Conservation (phyloP, 2,329 filamentous ascomycete species). For the Penicillium sp. region DNA sequence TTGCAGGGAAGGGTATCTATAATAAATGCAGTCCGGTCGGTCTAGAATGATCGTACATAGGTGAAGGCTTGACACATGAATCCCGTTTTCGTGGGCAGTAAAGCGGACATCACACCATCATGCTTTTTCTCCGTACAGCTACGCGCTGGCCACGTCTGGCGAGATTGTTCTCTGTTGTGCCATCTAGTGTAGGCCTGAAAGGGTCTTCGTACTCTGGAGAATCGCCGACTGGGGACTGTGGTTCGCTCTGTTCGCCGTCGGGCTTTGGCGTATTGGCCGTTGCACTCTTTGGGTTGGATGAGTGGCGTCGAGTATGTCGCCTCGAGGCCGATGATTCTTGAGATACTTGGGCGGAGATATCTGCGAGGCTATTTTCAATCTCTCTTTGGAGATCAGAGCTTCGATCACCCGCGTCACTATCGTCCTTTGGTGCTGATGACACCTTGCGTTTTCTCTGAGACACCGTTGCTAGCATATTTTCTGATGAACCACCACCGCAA, state of each 20-base stretch:
- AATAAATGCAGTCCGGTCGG: slow-evolving; percentile 15
- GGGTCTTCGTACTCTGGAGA: slow-evolving; percentile 17
- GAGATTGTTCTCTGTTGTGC: background rate
- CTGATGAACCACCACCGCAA: slow-evolving; percentile 10
- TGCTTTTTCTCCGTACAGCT: slow-evolving; percentile 38
- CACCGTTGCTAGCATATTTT: slow-evolving; percentile 24
- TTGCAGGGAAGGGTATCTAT: slow-evolving; percentile 24
- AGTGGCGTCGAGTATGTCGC: slow-evolving; percentile 32
- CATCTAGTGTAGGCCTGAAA: slow-evolving; percentile 1
- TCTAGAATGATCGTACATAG: slow-evolving; percentile 19
- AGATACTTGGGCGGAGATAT: slow-evolving; percentile 3
- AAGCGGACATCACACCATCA: slow-evolving; percentile 36
- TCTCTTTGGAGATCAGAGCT: slow-evolving; percentile 1
- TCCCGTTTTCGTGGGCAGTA: background rate
- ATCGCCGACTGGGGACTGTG: slow-evolving; percentile 2
- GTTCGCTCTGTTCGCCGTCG: slow-evolving; percentile 3
- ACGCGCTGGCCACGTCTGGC: slow-evolving; percentile 32
- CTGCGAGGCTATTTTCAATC: slow-evolving; percentile 8
- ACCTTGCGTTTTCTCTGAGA: slow-evolving; percentile 34
- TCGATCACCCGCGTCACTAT: background rate
- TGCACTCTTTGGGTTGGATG: slow-evolving; percentile 29
- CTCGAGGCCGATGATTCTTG: slow-evolving; percentile 10
- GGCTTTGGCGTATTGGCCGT: slow-evolving; percentile 3
- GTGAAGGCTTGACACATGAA: slow-evolving; percentile 5
- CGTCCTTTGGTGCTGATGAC: slow-evolving; percentile 21